These are phyloP conservation scores for Acanthamoeba culbertsoni DNA, from an alignment of 208 protist species.

Conservation along the genomic window DNA sequence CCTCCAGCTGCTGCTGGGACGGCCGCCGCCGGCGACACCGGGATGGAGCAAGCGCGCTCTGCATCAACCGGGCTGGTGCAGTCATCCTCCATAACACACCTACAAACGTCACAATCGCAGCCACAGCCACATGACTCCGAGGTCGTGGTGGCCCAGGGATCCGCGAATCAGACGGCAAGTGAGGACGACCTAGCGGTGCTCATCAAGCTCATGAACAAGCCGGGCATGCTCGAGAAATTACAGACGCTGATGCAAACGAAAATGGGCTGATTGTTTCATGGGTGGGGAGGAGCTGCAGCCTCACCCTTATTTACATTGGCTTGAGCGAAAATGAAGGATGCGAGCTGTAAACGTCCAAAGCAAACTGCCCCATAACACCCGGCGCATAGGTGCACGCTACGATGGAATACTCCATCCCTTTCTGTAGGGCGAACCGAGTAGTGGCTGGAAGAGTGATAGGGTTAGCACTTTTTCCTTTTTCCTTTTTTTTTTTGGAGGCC, in stretches of 20 bases:
- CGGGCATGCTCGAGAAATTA: constrained; percentile 5
- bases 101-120: neutral
- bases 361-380: neutral
- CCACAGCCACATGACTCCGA: neutral
- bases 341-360: constrained; percentile 7
- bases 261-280: no score
- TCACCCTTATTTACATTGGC: no score
- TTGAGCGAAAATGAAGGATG: neutral
- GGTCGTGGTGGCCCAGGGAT: neutral
- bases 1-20: no score
- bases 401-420: constrained; percentile 1
- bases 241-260: neutral
- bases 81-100: neutral
- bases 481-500: no score
- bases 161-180: neutral
- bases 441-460: neutral
- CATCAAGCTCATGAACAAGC: constrained; percentile 43
- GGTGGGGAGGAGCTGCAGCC: no score
- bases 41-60: no score
- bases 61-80: neutral
- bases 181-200: neutral
- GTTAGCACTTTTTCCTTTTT: no score
- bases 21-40: no score
- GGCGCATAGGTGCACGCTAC: constrained; percentile 37
- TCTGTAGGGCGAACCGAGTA: neutral